Conservation (phyloP, 192 early-diverging fungal genomes). For the Coemansia sp. region DNA sequence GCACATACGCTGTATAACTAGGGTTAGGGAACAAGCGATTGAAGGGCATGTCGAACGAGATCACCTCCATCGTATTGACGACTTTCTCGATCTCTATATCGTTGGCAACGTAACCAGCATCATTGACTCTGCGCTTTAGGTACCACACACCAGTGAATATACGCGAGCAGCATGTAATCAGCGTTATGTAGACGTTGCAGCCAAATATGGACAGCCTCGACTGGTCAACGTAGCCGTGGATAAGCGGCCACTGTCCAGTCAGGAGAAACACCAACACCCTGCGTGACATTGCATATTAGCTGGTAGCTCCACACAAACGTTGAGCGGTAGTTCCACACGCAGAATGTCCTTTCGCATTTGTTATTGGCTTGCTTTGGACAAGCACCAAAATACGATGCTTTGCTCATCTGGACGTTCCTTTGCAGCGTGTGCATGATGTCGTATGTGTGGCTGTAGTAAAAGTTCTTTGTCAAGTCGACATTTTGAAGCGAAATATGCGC, state of each 20-base stretch:
- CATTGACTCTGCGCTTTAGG: slow-evolving; percentile 92
- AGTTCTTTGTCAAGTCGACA: slow-evolving; percentile 92
- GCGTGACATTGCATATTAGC: slow-evolving; percentile 57
- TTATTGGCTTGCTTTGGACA: not conserved
- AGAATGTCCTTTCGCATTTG: not conserved
- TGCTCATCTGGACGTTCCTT: slow-evolving; percentile 8
- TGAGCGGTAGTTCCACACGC: slow-evolving; percentile 58
- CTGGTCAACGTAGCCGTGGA: slow-evolving; percentile 98
- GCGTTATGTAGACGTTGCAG: slow-evolving; percentile 84
- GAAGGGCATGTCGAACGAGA: slow-evolving; percentile 74
- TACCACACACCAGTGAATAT: slow-evolving; percentile 95
- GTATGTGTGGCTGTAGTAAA: slow-evolving; percentile 97
- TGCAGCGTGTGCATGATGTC: slow-evolving; percentile 92
- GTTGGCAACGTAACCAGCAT: slow-evolving; percentile 95
- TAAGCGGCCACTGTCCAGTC: slow-evolving; percentile 59
- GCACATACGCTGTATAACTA: slow-evolving; percentile 88
- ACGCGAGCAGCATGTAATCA: slow-evolving; percentile 93
- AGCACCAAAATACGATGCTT: not conserved
- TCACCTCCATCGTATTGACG: slow-evolving; percentile 86
- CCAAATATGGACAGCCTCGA: slow-evolving; percentile 89
- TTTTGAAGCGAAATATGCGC: slow-evolving; percentile 71
- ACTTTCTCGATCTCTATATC: slow-evolving; percentile 99
- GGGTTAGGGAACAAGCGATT: slow-evolving; percentile 60
- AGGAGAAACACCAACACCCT: slow-evolving; percentile 23
- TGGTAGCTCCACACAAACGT: slow-evolving; percentile 98